Evolutionary conservation across 2,329 filamentous ascomycete genomes (phyloP), one percentile per base, ranked within the genome.

Genomic region (Chaetomium strumarium): DNA sequence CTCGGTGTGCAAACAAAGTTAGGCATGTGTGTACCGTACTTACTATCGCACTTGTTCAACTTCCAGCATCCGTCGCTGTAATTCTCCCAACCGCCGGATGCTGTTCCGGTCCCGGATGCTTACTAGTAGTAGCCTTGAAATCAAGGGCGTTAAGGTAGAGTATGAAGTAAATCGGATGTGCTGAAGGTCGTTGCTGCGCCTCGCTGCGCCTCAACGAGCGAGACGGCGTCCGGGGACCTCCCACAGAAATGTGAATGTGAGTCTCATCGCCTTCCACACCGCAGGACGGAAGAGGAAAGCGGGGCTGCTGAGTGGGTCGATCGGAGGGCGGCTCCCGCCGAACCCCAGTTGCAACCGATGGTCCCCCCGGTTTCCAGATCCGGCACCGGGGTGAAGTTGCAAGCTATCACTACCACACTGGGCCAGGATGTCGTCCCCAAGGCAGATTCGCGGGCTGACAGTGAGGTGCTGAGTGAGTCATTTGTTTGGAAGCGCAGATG

Each of bases 341-440:
- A 31, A 24, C 29, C 43, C 43, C 44, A 37, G 13, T 33, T 11
- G 8, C 17, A 33, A 17, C 31, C 24, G 20, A 42, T 37, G 24
- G 31, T 12, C 42, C 33, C 31, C 34, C 47, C 43, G 43, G 38
- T 34, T 46, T 40, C 47, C 47, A 40, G 17, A 54, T 54, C 38
- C 44, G 52, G 52, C n/a, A 51, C 52, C 47, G 37, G 33, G 2
- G 24, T 24, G 46, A 51, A 5, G n/a, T n/a, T n/a, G n/a, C n/a
- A n/a, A n/a, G n/a, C n/a, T n/a, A n/a, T n/a, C n/a, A n/a, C 24
- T 38, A 3, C 19, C n/a, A 14, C 13, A n/a, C 13, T 13, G 34
- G 24, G 4, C 24, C 24, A 4, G 24, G 24, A 24, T 7, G 7
- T 24, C 24, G n/a, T 47, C 33, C 7, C 14, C 39, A 24, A 51